phyloP scores from a whole-genome alignment of 331 rosid species.

The Saraca asoca region DNA sequence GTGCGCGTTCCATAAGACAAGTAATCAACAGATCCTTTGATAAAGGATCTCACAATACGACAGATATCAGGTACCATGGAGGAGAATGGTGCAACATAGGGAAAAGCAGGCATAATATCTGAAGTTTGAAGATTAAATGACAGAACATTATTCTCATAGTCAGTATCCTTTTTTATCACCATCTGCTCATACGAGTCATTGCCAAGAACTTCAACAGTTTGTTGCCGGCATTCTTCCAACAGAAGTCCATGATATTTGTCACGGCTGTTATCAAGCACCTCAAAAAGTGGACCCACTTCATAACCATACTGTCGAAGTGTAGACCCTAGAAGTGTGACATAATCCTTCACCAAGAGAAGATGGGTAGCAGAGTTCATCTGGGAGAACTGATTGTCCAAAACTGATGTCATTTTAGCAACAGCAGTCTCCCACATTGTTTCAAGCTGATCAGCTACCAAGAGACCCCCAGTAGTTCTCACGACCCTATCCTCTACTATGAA shows the following conservation, averaged over 20 bases:
- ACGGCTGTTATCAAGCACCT: slow-evolving; percentile 58
- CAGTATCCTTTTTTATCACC: slow-evolving; percentile 78
- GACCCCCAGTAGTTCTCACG: slow-evolving; percentile 71
- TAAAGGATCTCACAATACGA: slow-evolving; percentile 75
- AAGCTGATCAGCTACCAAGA: slow-evolving; percentile 63
- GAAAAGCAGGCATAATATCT: slow-evolving; percentile 89
- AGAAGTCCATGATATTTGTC: slow-evolving; percentile 81
- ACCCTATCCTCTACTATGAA: slow-evolving; percentile 92
- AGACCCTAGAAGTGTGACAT: slow-evolving; percentile 75
- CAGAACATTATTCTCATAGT: slow-evolving; percentile 71
- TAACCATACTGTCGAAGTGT: slow-evolving; percentile 83
- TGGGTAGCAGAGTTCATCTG: slow-evolving; percentile 71
- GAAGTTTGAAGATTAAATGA: slow-evolving; percentile 71
- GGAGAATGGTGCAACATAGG: slow-evolving; percentile 83
- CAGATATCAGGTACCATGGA: slow-evolving; percentile 82
- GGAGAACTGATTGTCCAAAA: slow-evolving; percentile 74
- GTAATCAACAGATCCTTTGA: slow-evolving; percentile 85
- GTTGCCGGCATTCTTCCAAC: slow-evolving; percentile 60
- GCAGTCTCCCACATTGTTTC: slow-evolving; percentile 91
- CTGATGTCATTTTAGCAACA: slow-evolving; percentile 57
- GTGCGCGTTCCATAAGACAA: slow-evolving; percentile 60
- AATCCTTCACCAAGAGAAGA: slow-evolving; percentile 90
- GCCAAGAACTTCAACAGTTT: slow-evolving; percentile 51
- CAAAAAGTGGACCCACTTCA: slow-evolving; percentile 69
- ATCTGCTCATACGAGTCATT: slow-evolving; percentile 78